Evolutionary conservation across 129 eudicot genomes (phyloP).

Genomic region (Flaveria linearis): DNA sequence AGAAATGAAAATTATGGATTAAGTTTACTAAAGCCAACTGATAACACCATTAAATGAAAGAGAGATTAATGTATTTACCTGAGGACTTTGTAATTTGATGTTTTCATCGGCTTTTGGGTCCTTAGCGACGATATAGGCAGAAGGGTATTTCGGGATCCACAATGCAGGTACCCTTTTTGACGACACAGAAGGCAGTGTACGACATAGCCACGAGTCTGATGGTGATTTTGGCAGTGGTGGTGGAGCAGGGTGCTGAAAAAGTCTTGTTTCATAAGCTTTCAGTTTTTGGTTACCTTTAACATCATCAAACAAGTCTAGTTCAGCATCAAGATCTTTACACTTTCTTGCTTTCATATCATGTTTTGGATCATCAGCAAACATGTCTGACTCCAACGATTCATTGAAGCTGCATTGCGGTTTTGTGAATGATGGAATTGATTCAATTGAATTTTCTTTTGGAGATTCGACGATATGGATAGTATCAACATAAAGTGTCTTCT

Average conservation of each 20-base stretch:
- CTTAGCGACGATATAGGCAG: conserved; percentile 31
- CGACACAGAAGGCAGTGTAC: conserved; percentile 65
- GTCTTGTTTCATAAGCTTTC: conserved; percentile 22
- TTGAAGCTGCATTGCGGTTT: conserved; percentile 20
- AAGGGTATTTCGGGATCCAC: conserved; percentile 29
- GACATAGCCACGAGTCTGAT: conserved; percentile 89
- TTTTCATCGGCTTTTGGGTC: conserved; percentile 46
- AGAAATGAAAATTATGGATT: conserved; percentile 6
- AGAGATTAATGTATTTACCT: conserved; percentile 27
- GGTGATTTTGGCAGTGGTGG: conserved; percentile 87
- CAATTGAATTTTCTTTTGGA: conserved; percentile 18
- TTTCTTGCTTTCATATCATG: conserved; percentile 9
- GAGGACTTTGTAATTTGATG: conserved; percentile 30
- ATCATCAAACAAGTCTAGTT: conserved; percentile 9
- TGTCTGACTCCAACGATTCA: conserved; percentile 7
- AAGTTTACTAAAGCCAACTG: not conserved
- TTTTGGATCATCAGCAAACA: conserved; percentile 19
- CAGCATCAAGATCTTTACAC: conserved; percentile 22
- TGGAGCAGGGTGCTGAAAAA: conserved; percentile 39
- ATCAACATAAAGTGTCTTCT: conserved; percentile 76
- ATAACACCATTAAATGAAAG: not conserved
- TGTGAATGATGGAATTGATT: conserved; percentile 17
- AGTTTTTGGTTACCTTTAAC: conserved; percentile 12
- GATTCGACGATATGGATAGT: conserved; percentile 42
- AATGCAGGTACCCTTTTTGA: conserved; percentile 28